Conservation (phyloP, 2,329 filamentous ascomycete genomes). For the Colletotrichum camelliae region DNA sequence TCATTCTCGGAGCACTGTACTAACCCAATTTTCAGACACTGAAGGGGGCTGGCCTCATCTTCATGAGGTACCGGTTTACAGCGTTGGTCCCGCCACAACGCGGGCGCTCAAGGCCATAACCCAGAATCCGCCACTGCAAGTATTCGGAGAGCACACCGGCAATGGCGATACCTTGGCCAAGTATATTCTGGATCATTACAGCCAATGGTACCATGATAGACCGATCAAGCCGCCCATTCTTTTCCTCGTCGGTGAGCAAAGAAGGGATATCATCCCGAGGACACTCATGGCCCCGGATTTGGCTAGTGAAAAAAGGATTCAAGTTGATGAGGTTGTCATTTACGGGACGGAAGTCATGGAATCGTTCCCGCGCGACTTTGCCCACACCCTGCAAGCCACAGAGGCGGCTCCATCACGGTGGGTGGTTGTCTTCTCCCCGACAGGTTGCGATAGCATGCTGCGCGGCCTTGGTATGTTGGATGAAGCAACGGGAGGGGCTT, state of each 20-base stretch:
- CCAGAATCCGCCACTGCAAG: conserved; percentile 57
- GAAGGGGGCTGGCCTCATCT: conserved; percentile 54
- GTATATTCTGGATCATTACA: conserved; percentile 83
- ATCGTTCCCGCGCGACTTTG: conserved; percentile 75
- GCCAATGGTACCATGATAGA: conserved; percentile 49
- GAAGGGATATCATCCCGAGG: conserved; percentile 87
- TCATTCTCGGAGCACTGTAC: not conserved
- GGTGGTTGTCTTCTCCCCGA: conserved; percentile 78
- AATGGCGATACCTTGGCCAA: conserved; percentile 81
- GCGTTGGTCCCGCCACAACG: conserved; percentile 81
- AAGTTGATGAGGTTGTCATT: conserved; percentile 79
- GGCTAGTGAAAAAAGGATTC: conserved; percentile 56
- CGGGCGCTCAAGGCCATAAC: conserved; percentile 69
- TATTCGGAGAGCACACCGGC: conserved; percentile 83
- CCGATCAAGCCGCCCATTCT: conserved; percentile 67
- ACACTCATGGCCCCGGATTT: conserved; percentile 69
- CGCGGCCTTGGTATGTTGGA: conserved; percentile 58
- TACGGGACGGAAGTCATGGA: conserved; percentile 88
- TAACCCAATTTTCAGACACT: conserved; percentile 18
- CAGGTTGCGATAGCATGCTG: conserved; percentile 67
- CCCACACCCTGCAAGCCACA: conserved; percentile 51
- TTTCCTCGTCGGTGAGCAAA: conserved; percentile 89
- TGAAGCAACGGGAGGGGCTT: conserved; percentile 44
- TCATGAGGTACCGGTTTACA: conserved; percentile 69
- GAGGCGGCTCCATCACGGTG: conserved; percentile 56